Evolutionary conservation across 257 asterid species (phyloP).

Genomic region (Solanum corneliomulleri): DNA sequence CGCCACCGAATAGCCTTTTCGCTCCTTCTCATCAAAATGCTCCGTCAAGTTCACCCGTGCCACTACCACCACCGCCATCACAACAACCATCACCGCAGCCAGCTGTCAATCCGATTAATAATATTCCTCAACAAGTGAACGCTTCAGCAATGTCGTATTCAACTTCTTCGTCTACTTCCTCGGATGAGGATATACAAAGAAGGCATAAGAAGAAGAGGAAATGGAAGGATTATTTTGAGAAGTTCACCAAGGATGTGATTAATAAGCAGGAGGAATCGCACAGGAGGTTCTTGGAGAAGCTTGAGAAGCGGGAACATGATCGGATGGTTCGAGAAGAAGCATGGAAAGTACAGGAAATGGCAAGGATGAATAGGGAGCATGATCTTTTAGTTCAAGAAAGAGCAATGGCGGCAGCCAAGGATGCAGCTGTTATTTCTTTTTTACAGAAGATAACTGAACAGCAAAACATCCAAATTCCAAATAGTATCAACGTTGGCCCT

Average conservation of each 20-base stretch:
- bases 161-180: slow-evolving; percentile 70
- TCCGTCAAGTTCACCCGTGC: not conserved
- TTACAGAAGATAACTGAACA: slow-evolving; percentile 53
- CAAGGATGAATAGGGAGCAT: slow-evolving; percentile 58
- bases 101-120: slow-evolving; percentile 1
- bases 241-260: slow-evolving; percentile 49
- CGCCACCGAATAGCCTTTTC: slow-evolving; percentile 13
- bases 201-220: slow-evolving; percentile 61
- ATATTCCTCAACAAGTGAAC: not conserved
- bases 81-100: not conserved
- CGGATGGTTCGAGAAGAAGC: slow-evolving; percentile 72
- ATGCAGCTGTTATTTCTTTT: slow-evolving; percentile 63
- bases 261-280: slow-evolving; percentile 83
- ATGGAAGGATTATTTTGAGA: slow-evolving; percentile 67
- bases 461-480: slow-evolving; percentile 23
- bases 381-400: slow-evolving; percentile 77
- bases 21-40: not conserved
- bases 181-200: slow-evolving; percentile 68
- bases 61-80: not conserved
- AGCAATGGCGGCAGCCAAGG: slow-evolving; percentile 66
- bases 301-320: slow-evolving; percentile 75
- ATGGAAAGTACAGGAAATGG: slow-evolving; percentile 72
- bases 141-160: slow-evolving; percentile 27
- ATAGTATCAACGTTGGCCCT: not conserved
- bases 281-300: slow-evolving; percentile 48